Conservation (phyloP, 345 rosid genomes). For the Eutrema heterophyllum region DNA sequence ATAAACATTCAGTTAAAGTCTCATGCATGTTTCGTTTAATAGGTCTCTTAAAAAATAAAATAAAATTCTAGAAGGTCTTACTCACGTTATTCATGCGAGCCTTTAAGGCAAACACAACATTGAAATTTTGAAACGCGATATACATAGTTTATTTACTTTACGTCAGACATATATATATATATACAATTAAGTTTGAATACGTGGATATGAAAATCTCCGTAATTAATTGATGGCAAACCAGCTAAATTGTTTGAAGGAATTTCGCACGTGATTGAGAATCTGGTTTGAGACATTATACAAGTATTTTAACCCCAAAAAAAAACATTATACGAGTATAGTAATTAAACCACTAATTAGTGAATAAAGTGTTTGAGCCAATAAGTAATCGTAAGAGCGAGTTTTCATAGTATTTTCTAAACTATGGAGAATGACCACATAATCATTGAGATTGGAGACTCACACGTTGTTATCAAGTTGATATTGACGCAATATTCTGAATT, state of each 20-base stretch:
- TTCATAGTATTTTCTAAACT: background rate
- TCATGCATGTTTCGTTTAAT: constrained; percentile 3
- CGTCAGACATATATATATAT: background rate
- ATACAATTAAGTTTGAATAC: background rate
- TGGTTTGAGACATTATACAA: background rate
- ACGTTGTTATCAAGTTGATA: constrained; percentile 9
- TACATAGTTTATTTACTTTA: background rate
- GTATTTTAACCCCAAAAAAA: background rate
- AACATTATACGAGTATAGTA: background rate
- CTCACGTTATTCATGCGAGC: constrained; percentile 17
- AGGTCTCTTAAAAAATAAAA: background rate
- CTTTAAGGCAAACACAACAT: constrained; percentile 6
- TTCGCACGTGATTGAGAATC: constrained; percentile 20
- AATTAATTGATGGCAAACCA: background rate
- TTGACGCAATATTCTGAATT: constrained; percentile 15
- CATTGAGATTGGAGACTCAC: constrained; percentile 17
- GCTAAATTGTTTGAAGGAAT: background rate
- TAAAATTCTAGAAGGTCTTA: background rate
- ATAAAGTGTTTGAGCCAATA: background rate
- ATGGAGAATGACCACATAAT: constrained; percentile 17
- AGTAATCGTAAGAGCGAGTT: background rate
- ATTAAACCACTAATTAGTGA: background rate
- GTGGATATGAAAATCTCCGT: background rate
- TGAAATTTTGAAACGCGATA: background rate
- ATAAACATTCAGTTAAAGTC: background rate